phyloP scores from a whole-genome alignment of 2,329 filamentous ascomycete genomes.

The Aspergillus fumigatiaffinis region DNA sequence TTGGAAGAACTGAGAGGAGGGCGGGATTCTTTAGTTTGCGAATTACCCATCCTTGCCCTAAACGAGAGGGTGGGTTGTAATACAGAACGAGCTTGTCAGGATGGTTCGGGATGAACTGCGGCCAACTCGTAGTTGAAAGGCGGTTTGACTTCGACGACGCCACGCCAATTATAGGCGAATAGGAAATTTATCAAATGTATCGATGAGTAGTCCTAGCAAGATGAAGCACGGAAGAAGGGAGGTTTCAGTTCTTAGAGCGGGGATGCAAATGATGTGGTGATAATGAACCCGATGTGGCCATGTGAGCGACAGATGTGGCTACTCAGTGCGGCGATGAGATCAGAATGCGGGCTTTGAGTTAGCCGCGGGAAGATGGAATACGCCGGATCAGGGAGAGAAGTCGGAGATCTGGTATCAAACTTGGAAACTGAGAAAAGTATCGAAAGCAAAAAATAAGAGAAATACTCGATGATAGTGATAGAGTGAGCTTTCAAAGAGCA shows the following conservation, averaged over 20 bases:
- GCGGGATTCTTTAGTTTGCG: constrained; percentile 45
- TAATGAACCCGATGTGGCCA: constrained; percentile 24
- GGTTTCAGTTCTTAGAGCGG: constrained; percentile 10
- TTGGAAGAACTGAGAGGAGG: constrained; percentile 24
- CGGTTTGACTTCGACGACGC: neutral
- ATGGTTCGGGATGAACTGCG: neutral
- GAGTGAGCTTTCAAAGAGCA: neutral
- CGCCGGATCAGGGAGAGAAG: constrained; percentile 3
- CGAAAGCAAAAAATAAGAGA: neutral
- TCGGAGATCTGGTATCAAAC: neutral
- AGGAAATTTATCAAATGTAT: constrained; percentile 1
- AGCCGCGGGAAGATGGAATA: constrained; percentile 15
- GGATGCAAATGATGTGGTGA: constrained; percentile 9
- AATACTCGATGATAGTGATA: neutral
- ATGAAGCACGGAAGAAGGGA: constrained; percentile 6
- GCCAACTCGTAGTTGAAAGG: neutral
- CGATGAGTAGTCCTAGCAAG: neutral
- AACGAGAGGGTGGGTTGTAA: neutral
- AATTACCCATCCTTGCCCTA: constrained; percentile 40
- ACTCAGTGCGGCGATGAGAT: constrained; percentile 23
- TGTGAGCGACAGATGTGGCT: constrained; percentile 21
- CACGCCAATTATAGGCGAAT: neutral
- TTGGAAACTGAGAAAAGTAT: neutral
- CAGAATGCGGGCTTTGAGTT: constrained; percentile 16
- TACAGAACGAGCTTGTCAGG: neutral